Evolutionary conservation across 352 stramenopile species (phyloP).

Genomic region (Phytophthora meadii): DNA sequence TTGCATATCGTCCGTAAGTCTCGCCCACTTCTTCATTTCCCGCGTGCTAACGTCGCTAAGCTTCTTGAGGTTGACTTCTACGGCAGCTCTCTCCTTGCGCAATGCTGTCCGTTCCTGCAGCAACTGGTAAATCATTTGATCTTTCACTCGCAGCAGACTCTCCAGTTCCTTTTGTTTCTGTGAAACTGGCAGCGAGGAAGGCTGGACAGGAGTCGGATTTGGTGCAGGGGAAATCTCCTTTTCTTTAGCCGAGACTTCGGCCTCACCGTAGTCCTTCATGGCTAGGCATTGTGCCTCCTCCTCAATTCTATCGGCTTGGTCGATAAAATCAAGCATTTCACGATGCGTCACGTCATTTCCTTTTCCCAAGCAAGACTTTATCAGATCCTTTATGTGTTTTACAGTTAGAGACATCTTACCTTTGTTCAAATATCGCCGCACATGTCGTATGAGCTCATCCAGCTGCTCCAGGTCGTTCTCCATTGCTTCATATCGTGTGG

Average conservation of each 20-base stretch:
- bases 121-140: conserved; percentile 87
- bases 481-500: conserved; percentile 52
- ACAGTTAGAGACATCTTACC: conserved; percentile 24
- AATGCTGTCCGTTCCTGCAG: conserved; percentile 69
- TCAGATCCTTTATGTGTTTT: not conserved
- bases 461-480: conserved; percentile 65
- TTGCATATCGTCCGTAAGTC: conserved; percentile 86
- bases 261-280: conserved; percentile 56
- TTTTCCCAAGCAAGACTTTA: conserved; percentile 11
- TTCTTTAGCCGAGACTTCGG: not conserved
- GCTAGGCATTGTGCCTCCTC: conserved; percentile 53
- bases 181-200: conserved; percentile 1
- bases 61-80: conserved; percentile 66
- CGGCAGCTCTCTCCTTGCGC: conserved; percentile 52
- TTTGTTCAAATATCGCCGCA: conserved; percentile 51
- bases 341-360: conserved; percentile 38
- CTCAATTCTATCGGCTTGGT: conserved; percentile 36
- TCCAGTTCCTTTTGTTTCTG: conserved; percentile 38
- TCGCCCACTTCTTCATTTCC: conserved; percentile 86
- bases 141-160: conserved; percentile 68
- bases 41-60: conserved; percentile 74
- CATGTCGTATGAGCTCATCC: conserved; percentile 55
- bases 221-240: conserved; percentile 51
- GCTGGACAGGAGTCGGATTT: conserved; percentile 49
- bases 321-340: conserved; percentile 62